Percentiles rank a stretch among this genome's conserved stretches.
These are phyloP conservation scores for Chenopodium formosanum DNA, from an alignment of 148 eudicot genomes.

Conservation along the genomic window DNA sequence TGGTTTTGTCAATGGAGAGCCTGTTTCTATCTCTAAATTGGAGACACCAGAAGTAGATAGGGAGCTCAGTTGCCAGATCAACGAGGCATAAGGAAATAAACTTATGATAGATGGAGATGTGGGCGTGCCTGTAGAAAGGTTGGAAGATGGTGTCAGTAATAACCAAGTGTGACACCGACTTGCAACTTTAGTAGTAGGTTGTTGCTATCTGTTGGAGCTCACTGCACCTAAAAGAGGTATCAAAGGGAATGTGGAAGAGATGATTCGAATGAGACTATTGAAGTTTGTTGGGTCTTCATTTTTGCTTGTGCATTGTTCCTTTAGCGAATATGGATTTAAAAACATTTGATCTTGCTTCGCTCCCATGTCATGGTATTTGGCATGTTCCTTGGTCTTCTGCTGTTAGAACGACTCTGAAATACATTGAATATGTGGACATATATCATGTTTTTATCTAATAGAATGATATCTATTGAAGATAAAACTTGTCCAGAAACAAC, in stretches of 20 bases:
- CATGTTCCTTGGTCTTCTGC: neutral
- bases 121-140: neutral
- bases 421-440: neutral
- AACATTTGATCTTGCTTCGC: neutral
- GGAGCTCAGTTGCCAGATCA: neutral
- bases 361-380: neutral
- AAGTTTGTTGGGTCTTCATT: neutral
- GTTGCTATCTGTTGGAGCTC: neutral
- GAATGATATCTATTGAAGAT: conserved; percentile 1
- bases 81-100: conserved; percentile 1
- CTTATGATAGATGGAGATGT: conserved; percentile 9
- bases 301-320: conserved; percentile 5
- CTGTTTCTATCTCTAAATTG: conserved; percentile 5
- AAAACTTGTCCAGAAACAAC: conserved; percentile 1
- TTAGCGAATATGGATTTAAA: neutral
- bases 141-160: neutral
- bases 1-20: conserved; percentile 13
- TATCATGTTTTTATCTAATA: neutral
- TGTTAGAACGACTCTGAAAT: neutral
- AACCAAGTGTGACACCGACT: conserved; percentile 22
- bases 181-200: neutral
- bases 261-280: neutral
- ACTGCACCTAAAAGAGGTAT: neutral
- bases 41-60: conserved; percentile 12
- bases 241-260: neutral